A percentile compares a stretch with the other conserved stretches of the same genome.
phyloP scores from a whole-genome alignment of 768 basidiomycete species.

The Xerocomellus dryophilus region DNA sequence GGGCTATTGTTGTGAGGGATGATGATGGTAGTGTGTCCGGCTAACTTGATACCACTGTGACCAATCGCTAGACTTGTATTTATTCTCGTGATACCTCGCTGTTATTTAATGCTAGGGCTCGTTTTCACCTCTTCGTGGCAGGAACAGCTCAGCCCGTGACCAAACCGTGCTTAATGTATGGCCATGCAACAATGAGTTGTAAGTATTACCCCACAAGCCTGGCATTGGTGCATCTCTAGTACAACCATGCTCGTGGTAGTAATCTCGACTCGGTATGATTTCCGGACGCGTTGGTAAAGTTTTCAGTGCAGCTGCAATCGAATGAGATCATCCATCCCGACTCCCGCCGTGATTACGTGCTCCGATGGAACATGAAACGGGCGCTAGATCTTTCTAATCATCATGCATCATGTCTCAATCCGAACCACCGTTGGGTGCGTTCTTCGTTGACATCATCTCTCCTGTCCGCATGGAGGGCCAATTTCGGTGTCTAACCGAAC shows the following conservation, averaged over 20 bases:
- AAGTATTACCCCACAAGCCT: no score
- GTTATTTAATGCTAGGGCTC: not conserved
- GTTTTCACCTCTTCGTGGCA: not conserved
- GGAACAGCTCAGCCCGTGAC: no score
- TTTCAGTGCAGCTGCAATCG: no score
- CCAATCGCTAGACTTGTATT: not conserved
- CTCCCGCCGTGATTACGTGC: not conserved
- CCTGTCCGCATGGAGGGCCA: not conserved
- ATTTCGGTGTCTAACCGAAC: constrained; percentile 16
- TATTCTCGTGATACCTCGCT: not conserved
- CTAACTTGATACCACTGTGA: not conserved
- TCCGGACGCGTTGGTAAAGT: no score
- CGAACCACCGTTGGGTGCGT: constrained; percentile 6
- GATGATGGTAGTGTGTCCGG: constrained; percentile 20
- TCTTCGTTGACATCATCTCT: constrained; percentile 15
- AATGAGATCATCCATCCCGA: no score
- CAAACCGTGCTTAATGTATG: no score
- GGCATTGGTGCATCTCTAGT: no score
- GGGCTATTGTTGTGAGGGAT: constrained; percentile 30
- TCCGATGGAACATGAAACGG: not conserved
- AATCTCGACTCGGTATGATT: no score
- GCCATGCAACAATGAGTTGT: no score
- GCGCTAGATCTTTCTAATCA: not conserved
- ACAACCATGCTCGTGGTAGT: no score
- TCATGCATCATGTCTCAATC: constrained; percentile 17